These are phyloP conservation scores for Taiwanofungus camphoratus DNA, from an alignment of 1,284 basidiomycete species.

Conservation along the genomic window DNA sequence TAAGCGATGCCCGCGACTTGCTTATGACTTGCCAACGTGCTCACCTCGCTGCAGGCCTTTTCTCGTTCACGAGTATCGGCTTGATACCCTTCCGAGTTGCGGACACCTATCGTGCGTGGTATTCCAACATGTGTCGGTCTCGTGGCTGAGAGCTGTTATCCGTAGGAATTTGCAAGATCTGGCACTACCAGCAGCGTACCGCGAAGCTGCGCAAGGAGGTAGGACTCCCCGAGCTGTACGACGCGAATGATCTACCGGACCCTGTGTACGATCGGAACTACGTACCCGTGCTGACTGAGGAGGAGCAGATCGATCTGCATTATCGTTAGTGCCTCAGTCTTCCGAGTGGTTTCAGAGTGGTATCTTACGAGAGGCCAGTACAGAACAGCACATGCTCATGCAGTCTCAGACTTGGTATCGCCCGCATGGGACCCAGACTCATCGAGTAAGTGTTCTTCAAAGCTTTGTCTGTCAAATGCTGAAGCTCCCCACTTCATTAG, in stretches of 20 bases:
- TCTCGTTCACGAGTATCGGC: constrained; percentile 74
- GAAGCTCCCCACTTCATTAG: no score
- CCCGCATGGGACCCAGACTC: constrained; percentile 82
- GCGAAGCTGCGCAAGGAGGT: constrained; percentile 50
- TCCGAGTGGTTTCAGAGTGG: background rate
- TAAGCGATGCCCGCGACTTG: constrained; percentile 18
- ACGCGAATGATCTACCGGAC: constrained; percentile 75
- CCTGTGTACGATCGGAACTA: constrained; percentile 70
- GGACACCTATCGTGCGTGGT: constrained; percentile 71
- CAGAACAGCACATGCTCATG: constrained; percentile 66
- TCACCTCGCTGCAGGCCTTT: constrained; percentile 53
- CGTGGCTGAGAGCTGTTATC: background rate
- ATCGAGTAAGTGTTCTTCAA: constrained; percentile 44
- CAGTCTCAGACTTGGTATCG: constrained; percentile 82
- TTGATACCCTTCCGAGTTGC: constrained; percentile 70
- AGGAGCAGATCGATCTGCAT: constrained; percentile 63
- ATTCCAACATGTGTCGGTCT: background rate
- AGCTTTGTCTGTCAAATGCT: constrained; percentile 7
- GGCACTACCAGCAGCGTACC: constrained; percentile 61
- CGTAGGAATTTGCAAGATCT: constrained; percentile 68
- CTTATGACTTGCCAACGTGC: background rate
- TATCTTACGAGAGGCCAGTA: no score
- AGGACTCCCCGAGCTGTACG: constrained; percentile 62
- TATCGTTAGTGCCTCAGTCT: constrained; percentile 44
- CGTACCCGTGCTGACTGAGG: constrained; percentile 68